Conservation (phyloP, 1,284 basidiomycete species). For the Puccinia polysora region DNA sequence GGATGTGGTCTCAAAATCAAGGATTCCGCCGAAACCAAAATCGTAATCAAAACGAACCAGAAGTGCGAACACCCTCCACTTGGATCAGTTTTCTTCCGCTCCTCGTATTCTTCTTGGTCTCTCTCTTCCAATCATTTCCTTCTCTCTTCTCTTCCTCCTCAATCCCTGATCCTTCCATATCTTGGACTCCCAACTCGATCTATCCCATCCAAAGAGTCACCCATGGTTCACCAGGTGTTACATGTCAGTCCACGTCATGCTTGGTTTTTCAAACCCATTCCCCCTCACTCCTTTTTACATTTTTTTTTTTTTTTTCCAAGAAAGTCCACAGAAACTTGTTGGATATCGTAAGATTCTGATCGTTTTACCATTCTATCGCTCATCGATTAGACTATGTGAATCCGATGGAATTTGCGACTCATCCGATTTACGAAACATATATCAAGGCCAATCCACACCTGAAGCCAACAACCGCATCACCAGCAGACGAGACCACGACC, state of each 20-base stretch:
- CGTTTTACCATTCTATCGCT: slow-evolving; percentile 61
- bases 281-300: not conserved
- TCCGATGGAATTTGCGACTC: slow-evolving; percentile 67
- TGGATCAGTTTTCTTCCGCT: slow-evolving; percentile 81
- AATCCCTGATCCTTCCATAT: slow-evolving; percentile 73
- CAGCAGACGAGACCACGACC: slow-evolving; percentile 17
- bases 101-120: slow-evolving; percentile 74
- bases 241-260: slow-evolving; percentile 23
- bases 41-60: slow-evolving; percentile 1
- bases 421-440: slow-evolving; percentile 59
- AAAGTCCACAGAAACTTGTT: too few species aligned
- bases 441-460: slow-evolving; percentile 46
- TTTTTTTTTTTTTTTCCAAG: slow-evolving; percentile 45
- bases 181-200: slow-evolving; percentile 59
- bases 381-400: slow-evolving; percentile 69
- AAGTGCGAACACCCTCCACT: slow-evolving; percentile 23
- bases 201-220: slow-evolving; percentile 50
- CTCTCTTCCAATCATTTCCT: slow-evolving; percentile 77
- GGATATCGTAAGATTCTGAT: slow-evolving; percentile 53
- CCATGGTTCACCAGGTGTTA: slow-evolving; percentile 6
- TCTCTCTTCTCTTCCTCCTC: slow-evolving; percentile 63
- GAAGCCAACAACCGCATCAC: slow-evolving; percentile 45
- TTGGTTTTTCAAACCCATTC: not conserved
- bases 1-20: not conserved
- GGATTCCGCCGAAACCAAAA: not conserved